These are phyloP conservation scores for Austroboletus eburneus DNA, from an alignment of 768 basidiomycete genomes.

Conservation along the genomic window DNA sequence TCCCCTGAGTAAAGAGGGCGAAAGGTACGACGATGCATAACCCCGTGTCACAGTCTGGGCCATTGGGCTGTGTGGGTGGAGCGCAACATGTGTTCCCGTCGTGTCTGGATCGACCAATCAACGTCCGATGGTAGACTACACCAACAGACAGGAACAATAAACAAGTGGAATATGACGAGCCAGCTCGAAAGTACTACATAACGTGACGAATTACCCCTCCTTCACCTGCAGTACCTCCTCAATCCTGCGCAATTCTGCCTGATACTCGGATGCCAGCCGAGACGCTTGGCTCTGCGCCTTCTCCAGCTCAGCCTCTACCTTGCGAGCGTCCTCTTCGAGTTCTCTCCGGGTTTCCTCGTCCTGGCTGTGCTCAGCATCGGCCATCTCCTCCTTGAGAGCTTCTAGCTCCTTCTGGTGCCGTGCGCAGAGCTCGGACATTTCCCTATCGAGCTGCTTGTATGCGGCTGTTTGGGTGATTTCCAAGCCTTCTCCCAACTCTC, in stretches of 20 bases:
- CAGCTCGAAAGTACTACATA: constrained; percentile 24
- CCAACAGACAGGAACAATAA: constrained; percentile 10
- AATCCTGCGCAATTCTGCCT: constrained; percentile 32
- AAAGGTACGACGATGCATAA: no score
- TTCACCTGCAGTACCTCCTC: constrained; percentile 30
- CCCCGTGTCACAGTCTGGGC: no score
- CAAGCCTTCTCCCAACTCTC: constrained; percentile 45
- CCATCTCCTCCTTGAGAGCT: constrained; percentile 44
- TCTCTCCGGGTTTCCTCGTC: constrained; percentile 48
- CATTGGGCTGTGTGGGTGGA: constrained; percentile 2
- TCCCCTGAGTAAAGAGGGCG: no score
- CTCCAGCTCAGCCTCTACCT: constrained; percentile 28
- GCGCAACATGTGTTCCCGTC: constrained; percentile 2
- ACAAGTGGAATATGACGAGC: constrained; percentile 15
- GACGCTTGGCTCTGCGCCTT: constrained; percentile 29
- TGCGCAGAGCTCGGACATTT: constrained; percentile 43
- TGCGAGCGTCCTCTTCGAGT: constrained; percentile 37
- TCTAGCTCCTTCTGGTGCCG: constrained; percentile 45
- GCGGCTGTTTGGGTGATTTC: constrained; percentile 53
- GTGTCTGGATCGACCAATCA: constrained; percentile 15
- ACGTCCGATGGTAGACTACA: constrained; percentile 5
- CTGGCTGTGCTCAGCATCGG: constrained; percentile 39
- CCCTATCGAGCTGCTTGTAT: constrained; percentile 47
- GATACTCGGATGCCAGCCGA: constrained; percentile 31
- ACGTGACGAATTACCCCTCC: constrained; percentile 25